phyloP scores from a whole-genome alignment of 2,329 filamentous ascomycete species.

The Arthrocladium fulminans region DNA sequence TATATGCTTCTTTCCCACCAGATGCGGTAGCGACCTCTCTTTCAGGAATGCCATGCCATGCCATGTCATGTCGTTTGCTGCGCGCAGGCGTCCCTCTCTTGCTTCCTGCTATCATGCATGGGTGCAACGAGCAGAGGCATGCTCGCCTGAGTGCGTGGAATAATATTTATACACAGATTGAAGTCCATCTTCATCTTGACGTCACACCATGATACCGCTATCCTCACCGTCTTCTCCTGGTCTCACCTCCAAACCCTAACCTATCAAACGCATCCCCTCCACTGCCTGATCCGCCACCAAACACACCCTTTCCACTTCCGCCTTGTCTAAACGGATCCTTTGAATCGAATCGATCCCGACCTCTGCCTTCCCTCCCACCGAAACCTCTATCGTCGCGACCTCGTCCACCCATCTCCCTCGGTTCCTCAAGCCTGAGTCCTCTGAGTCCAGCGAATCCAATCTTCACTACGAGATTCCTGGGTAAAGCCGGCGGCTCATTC shows the following conservation, averaged over 20 bases:
- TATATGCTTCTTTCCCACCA: neutral
- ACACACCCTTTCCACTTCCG: constrained; percentile 12
- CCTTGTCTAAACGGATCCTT: constrained; percentile 12
- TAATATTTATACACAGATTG: neutral
- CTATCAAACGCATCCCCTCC: neutral
- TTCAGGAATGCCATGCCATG: too few relatives aligned
- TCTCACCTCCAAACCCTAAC: neutral
- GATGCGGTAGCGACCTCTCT: neutral
- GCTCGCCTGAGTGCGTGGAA: neutral
- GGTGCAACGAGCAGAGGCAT: too few relatives aligned
- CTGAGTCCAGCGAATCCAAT: constrained; percentile 24
- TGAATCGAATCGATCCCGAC: neutral
- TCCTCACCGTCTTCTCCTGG: neutral
- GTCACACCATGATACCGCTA: neutral
- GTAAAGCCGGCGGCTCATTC: constrained; percentile 30
- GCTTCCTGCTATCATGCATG: too few relatives aligned
- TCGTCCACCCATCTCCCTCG: neutral
- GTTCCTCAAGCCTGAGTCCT: constrained; percentile 22
- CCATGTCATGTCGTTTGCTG: too few relatives aligned
- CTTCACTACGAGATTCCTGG: constrained; percentile 21
- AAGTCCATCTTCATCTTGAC: neutral
- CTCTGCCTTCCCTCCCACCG: neutral
- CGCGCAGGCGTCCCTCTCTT: too few relatives aligned
- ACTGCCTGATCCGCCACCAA: constrained; percentile 11
- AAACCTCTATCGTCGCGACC: neutral